These are phyloP conservation scores for Mikania micrantha DNA, from an alignment of 129 eudicot species.

Conservation along the genomic window DNA sequence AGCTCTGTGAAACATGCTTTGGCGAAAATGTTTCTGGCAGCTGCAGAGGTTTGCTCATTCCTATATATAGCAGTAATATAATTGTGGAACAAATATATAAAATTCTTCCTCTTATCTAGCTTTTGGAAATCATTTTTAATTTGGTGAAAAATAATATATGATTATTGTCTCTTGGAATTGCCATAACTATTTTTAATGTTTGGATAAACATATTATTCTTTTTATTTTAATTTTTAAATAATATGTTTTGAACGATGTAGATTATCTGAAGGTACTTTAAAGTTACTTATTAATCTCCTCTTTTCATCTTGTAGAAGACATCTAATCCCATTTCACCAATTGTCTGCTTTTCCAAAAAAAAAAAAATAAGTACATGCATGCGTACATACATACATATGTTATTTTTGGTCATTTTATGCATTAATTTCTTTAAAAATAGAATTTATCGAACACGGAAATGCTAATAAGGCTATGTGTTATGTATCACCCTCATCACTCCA, in stretches of 20 bases:
- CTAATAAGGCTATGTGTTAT: too few relatives aligned
- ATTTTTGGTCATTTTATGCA: neutral
- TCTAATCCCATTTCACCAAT: neutral
- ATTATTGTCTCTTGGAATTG: neutral
- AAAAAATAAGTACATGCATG: too few relatives aligned
- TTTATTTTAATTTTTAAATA: neutral
- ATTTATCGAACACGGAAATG: neutral
- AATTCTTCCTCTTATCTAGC: neutral
- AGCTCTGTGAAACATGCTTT: constrained; percentile 77
- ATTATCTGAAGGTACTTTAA: neutral
- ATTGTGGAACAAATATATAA: neutral
- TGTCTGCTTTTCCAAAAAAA: neutral
- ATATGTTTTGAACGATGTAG: neutral
- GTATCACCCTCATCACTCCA: too few relatives aligned
- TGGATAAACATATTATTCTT: neutral
- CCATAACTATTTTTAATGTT: neutral
- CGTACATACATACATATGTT: too few relatives aligned
- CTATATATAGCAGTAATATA: neutral
- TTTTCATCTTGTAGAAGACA: neutral
- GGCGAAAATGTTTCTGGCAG: constrained; percentile 95
- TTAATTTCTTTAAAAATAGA: neutral
- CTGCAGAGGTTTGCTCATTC: constrained; percentile 79
- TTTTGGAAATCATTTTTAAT: neutral
- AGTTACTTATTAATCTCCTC: neutral
- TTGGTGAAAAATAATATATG: neutral